Percentiles rank a stretch among this genome's conserved stretches.
Evolutionary conservation across 2,329 filamentous ascomycete species (phyloP).

Genomic region (Cordyceps pruinosa): DNA sequence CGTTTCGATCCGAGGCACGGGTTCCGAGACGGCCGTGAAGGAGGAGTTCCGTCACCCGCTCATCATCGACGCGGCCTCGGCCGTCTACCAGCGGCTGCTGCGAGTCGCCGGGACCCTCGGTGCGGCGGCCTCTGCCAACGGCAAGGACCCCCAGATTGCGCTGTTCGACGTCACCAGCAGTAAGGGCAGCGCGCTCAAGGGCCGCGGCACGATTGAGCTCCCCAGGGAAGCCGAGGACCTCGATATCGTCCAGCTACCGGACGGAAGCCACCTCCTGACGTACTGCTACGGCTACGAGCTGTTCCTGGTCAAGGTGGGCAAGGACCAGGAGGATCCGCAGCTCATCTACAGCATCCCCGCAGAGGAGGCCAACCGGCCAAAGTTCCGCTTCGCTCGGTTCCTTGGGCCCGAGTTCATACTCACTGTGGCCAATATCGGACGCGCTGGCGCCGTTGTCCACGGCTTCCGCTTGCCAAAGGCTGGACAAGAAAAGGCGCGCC

Average conservation of each 20-base stretch:
- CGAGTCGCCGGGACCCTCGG: constrained; percentile 60
- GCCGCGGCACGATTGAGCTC: constrained; percentile 44
- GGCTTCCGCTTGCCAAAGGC: constrained; percentile 46
- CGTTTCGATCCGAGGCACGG: constrained; percentile 51
- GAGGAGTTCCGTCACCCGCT: constrained; percentile 37
- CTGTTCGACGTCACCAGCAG: constrained; percentile 74
- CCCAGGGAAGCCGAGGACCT: constrained; percentile 58
- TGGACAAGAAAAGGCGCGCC: constrained; percentile 34
- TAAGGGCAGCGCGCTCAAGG: constrained; percentile 39
- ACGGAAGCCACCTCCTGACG: constrained; percentile 61
- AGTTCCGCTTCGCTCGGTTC: constrained; percentile 53
- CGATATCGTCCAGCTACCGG: constrained; percentile 56
- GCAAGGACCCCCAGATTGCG: constrained; percentile 69
- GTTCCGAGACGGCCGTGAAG: constrained; percentile 25
- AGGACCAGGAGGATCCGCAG: constrained; percentile 40
- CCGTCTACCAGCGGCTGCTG: constrained; percentile 54
- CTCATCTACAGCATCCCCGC: constrained; percentile 51
- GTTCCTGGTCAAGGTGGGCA: constrained; percentile 55
- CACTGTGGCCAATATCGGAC: constrained; percentile 50
- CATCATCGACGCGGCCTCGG: constrained; percentile 42
- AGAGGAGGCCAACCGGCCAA: constrained; percentile 39
- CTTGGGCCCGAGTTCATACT: constrained; percentile 51
- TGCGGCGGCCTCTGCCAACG: constrained; percentile 71
- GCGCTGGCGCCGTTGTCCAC: constrained; percentile 49
- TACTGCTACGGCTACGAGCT: constrained; percentile 76